Percentiles rank a stretch among this genome's conserved stretches.
These are phyloP conservation scores for Astrothelium macrocarpum DNA, from an alignment of 495 filamentous ascomycete species.

Conservation along the genomic window DNA sequence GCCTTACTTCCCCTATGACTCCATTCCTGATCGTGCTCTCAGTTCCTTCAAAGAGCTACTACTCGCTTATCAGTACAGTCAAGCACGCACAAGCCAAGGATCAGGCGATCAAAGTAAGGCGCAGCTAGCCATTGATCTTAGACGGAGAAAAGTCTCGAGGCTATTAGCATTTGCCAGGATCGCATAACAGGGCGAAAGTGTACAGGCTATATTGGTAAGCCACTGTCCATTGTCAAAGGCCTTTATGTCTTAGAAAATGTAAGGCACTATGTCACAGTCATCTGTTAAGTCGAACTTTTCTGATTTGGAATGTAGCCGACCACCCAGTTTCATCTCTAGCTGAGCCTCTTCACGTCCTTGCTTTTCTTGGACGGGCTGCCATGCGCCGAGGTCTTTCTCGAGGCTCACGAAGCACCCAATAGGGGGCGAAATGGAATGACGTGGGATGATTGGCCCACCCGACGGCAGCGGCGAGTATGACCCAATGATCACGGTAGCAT, in stretches of 20 bases:
- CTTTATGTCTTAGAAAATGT: constrained; percentile 5
- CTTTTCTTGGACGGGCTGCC: neutral
- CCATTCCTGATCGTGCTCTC: too few species aligned
- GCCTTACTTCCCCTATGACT: too few species aligned
- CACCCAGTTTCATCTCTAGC: neutral
- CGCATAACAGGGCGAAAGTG: too few species aligned
- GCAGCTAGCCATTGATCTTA: too few species aligned
- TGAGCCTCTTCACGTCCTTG: neutral
- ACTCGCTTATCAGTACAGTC: too few species aligned
- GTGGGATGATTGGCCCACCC: neutral
- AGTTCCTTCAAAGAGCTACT: too few species aligned
- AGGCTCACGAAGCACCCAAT: constrained; percentile 6
- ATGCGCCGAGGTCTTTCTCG: neutral
- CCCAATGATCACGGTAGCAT: constrained; percentile 4
- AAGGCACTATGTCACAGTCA: constrained; percentile 9
- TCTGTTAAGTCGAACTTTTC: constrained; percentile 7
- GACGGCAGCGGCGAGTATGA: neutral
- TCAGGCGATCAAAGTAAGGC: too few species aligned
- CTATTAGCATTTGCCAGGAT: too few species aligned
- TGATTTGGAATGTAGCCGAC: neutral
- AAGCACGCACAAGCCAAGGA: too few species aligned
- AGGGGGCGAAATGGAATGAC: constrained; percentile 1
- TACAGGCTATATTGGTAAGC: too few species aligned
- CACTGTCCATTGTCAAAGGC: too few species aligned
- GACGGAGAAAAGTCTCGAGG: too few species aligned